Conservation (phyloP, 331 rosid genomes). For the Dryas integrifolia region DNA sequence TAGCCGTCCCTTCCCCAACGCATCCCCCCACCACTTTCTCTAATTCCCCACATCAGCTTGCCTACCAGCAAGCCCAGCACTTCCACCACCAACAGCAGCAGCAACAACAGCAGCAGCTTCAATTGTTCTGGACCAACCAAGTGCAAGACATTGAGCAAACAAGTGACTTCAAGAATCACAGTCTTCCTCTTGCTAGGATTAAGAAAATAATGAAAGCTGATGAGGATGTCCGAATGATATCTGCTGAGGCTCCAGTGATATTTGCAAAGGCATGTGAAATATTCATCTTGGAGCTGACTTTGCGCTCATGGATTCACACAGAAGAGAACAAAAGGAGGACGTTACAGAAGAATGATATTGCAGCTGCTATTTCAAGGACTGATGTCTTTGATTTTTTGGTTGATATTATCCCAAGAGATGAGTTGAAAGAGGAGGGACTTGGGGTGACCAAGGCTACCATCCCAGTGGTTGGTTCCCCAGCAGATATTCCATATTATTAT, state of each 20-base stretch:
- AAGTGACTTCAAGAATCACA: conserved; percentile 63
- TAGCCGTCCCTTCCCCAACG: conserved; percentile 46
- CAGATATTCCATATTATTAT: conserved; percentile 64
- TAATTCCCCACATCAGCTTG: conserved; percentile 53
- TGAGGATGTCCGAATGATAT: conserved; percentile 82
- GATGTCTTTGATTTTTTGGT: conserved; percentile 76
- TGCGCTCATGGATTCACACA: conserved; percentile 82
- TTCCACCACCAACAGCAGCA: conserved; percentile 75
- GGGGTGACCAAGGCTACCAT: conserved; percentile 60
- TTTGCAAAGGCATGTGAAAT: conserved; percentile 83
- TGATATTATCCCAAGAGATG: conserved; percentile 77
- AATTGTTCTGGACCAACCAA: conserved; percentile 71
- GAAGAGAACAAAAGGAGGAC: conserved; percentile 80
- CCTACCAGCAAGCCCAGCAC: conserved; percentile 69
- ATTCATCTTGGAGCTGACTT: conserved; percentile 70
- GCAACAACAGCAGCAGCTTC: conserved; percentile 69
- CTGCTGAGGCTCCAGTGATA: conserved; percentile 74
- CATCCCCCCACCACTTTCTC: conserved; percentile 54
- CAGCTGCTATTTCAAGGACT: conserved; percentile 71
- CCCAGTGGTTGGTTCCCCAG: conserved; percentile 57
- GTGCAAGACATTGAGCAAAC: conserved; percentile 71
- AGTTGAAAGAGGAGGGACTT: conserved; percentile 74
- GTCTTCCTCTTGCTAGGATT: conserved; percentile 66
- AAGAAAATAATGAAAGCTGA: conserved; percentile 83
- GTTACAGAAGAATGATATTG: conserved; percentile 70